Conservation (phyloP, 1,139 yeast genomes). For the Williopsis jadinii region DNA sequence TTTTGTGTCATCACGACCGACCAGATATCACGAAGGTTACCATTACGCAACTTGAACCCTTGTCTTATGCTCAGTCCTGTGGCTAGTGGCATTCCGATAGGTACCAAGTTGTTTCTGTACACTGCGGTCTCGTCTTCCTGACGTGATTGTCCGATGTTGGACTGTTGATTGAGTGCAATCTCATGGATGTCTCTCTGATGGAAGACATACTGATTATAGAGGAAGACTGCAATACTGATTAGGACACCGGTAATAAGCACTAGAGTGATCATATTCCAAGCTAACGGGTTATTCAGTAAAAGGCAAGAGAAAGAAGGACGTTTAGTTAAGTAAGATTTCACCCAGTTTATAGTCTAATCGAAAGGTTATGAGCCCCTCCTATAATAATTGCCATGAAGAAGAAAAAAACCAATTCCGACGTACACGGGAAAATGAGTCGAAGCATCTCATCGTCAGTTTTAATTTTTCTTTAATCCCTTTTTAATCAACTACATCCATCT, state of each 20-base stretch:
- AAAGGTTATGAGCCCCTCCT: too few species aligned
- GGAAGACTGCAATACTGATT: not conserved
- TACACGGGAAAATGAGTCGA: too few species aligned
- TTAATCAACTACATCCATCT: too few species aligned
- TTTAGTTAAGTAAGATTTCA: too few species aligned
- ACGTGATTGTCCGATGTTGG: slow-evolving; percentile 50
- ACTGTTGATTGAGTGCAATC: slow-evolving; percentile 52
- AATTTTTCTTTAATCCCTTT: too few species aligned
- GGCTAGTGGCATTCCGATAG: slow-evolving; percentile 52
- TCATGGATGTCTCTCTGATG: slow-evolving; percentile 46
- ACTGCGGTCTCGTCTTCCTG: slow-evolving; percentile 54
- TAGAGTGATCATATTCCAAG: not conserved
- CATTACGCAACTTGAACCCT: slow-evolving; percentile 59
- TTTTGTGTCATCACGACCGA: slow-evolving; percentile 28
- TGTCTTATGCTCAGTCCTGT: slow-evolving; percentile 61
- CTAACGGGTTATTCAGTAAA: too few species aligned
- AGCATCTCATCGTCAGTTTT: too few species aligned
- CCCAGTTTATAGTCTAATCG: too few species aligned
- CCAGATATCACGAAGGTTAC: slow-evolving; percentile 67
- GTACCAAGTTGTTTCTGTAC: slow-evolving; percentile 57
- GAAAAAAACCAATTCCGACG: too few species aligned
- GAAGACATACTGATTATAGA: slow-evolving; percentile 23
- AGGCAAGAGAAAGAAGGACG: too few species aligned
- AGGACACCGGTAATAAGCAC: not conserved
- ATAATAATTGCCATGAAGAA: too few species aligned